Evolutionary conservation across 2,329 filamentous ascomycete species (phyloP).

Genomic region (Calonectria montana): DNA sequence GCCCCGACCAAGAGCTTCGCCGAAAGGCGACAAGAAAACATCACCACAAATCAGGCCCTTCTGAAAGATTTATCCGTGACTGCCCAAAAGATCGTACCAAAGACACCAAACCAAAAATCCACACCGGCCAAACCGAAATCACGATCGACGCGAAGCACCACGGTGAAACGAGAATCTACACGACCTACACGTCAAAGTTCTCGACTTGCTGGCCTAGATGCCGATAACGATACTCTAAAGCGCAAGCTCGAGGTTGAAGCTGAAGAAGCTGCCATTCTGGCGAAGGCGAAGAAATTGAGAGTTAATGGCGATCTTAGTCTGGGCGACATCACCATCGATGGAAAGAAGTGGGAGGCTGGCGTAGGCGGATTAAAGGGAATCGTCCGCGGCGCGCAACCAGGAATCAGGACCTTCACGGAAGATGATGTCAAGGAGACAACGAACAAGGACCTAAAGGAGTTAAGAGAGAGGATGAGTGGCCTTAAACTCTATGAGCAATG

Average conservation of each 20-base stretch:
- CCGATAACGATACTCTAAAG: slow-evolving; percentile 60
- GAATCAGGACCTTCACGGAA: slow-evolving; percentile 86
- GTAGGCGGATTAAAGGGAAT: slow-evolving; percentile 72
- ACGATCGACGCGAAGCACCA: slow-evolving; percentile 47
- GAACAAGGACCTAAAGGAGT: slow-evolving; percentile 77
- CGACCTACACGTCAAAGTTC: slow-evolving; percentile 69
- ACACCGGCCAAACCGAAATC: slow-evolving; percentile 48
- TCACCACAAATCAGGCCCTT: slow-evolving; percentile 84
- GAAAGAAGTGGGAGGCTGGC: slow-evolving; percentile 78
- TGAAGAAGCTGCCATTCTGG: slow-evolving; percentile 53
- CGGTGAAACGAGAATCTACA: slow-evolving; percentile 59
- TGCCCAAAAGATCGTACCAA: slow-evolving; percentile 75
- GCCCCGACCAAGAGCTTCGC: slow-evolving; percentile 75
- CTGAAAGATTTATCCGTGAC: slow-evolving; percentile 81
- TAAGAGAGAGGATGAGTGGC: slow-evolving; percentile 81
- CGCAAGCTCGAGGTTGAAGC: slow-evolving; percentile 63
- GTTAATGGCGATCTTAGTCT: slow-evolving; percentile 73
- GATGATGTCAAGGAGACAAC: slow-evolving; percentile 84
- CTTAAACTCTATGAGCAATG: slow-evolving; percentile 86
- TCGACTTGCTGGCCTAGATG: slow-evolving; percentile 65
- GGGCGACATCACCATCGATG: slow-evolving; percentile 82
- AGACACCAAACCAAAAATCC: slow-evolving; percentile 61
- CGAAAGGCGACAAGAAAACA: slow-evolving; percentile 85
- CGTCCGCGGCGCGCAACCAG: slow-evolving; percentile 77
- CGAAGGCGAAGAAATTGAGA: slow-evolving; percentile 68